Base-by-base conservation (phyloP, 1,139 yeast species). In the Blastobotrys elegans region DNA sequence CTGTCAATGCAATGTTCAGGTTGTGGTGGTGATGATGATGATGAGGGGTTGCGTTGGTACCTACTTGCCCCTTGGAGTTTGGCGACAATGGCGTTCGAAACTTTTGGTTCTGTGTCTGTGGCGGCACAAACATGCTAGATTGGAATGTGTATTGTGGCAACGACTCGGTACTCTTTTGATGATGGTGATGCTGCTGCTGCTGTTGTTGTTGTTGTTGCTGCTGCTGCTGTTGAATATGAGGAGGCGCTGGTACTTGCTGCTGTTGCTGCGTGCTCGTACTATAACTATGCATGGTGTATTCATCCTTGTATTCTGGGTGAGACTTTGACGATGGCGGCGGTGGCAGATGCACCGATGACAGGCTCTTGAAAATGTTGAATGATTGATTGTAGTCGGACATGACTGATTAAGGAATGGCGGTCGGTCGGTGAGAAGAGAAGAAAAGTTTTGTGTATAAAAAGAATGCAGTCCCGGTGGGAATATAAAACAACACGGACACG, bases 331-430 rank as follows among this genome's bases (percentile, higher is more conserved):
- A 59, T 5, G 74, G 73, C 1, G 74, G 74, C 10, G 74, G 74
- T 13, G 74, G 75, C 26, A 71, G 64, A 48, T 71, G 72, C 21
- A 71, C 73, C 27, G 74, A 70, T 16, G 70, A 65, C 52, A 71
- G 58, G 20, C 74, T 70, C 56, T 69, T 69, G 55, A 70, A 58
- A 47, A 71, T 56, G 54, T 70, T 71, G 32, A 70, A 63, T 21
- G 43, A 41, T 13, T 43, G 40, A n/a, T 34, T 17, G 21, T 43
- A 43, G 30, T 43, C 40, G 14, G 46, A 36, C 46, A 43, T 43
- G n/a, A 8, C 35, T 13, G 8, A 11, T 14, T 6, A 24, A 24
- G 5, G 27, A 24, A 24, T 24, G 27, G 27, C 27, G 27, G 27
- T 24, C 8, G 27, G n/a, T n/a, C n/a, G n/a, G n/a, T n/a, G n/a